Conservation (phyloP, 108 stramenopile species). For the Cafeteria roenbergensis region DNA sequence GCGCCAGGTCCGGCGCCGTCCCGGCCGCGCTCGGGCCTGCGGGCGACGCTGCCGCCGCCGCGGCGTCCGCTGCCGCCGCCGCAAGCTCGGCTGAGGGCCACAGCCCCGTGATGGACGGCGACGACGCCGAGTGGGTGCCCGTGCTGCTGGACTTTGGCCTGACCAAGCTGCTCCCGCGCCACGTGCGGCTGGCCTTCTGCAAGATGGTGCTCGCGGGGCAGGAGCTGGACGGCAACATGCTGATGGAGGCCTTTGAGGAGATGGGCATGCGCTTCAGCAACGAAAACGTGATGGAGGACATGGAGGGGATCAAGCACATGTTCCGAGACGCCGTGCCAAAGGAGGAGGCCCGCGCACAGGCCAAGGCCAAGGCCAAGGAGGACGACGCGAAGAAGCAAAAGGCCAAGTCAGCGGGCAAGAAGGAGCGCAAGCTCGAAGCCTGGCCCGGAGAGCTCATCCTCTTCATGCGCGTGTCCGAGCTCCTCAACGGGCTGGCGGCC, state of each 20-base stretch:
- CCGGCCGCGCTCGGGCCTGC: neutral
- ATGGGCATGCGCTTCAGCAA: slow-evolving; percentile 26
- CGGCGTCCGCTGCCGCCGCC: neutral
- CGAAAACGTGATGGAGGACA: slow-evolving; percentile 22
- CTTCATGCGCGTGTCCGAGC: slow-evolving; percentile 3
- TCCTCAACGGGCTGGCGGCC: neutral
- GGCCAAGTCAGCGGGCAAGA: neutral
- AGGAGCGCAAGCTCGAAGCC: neutral
- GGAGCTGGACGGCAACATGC: slow-evolving; percentile 20
- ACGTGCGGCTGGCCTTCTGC: slow-evolving; percentile 23
- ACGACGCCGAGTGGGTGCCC: slow-evolving; percentile 20
- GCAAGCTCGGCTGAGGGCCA: neutral
- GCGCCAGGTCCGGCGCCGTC: neutral
- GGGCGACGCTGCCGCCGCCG: neutral
- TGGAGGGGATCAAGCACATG: slow-evolving; percentile 29
- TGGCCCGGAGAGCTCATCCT: slow-evolving; percentile 6
- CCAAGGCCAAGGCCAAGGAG: neutral
- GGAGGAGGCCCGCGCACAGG: slow-evolving; percentile 26
- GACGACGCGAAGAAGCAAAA: neutral
- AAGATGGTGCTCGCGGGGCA: slow-evolving; percentile 19
- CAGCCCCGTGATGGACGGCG: neutral
- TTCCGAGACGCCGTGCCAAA: slow-evolving; percentile 38
- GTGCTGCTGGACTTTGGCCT: slow-evolving; percentile 48
- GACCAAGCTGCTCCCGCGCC: slow-evolving; percentile 25
- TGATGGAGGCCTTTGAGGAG: slow-evolving; percentile 25